Evolutionary conservation across 768 basidiomycete species (phyloP).

Genomic region (Trametes villosa): DNA sequence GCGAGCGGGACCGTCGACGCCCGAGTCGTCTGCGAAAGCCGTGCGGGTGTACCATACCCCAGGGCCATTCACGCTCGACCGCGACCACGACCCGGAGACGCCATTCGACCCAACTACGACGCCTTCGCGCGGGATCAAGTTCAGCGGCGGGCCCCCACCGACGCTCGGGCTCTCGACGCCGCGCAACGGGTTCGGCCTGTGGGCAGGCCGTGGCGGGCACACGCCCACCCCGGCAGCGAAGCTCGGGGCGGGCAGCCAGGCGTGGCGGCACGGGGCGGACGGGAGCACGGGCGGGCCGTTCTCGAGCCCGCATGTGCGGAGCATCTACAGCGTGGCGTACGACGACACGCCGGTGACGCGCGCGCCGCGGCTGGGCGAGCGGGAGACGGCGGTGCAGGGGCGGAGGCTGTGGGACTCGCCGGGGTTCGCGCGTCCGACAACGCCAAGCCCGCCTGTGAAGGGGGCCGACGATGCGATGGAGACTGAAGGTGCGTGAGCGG

Average conservation of each 20-base stretch:
- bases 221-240: conserved; percentile 16
- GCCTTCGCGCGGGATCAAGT: conserved; percentile 77
- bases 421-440: conserved; percentile 13
- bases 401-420: conserved; percentile 24
- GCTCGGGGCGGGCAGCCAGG: conserved; percentile 20
- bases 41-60: conserved; percentile 36
- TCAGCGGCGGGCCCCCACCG: conserved; percentile 39
- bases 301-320: conserved; percentile 25
- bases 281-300: conserved; percentile 21
- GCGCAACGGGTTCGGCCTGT: conserved; percentile 33
- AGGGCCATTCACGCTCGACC: conserved; percentile 19
- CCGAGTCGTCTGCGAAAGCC: conserved; percentile 41
- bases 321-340: conserved; percentile 32
- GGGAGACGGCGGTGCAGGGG: conserved; percentile 1
- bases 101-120: conserved; percentile 82
- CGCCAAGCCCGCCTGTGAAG: conserved; percentile 7
- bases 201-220: conserved; percentile 8
- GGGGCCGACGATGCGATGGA: conserved; percentile 4
- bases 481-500: conserved; percentile 11
- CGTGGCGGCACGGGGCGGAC: conserved; percentile 17
- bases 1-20: conserved; percentile 58
- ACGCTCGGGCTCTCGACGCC: conserved; percentile 26
- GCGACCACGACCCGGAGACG: conserved; percentile 41
- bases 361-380: conserved; percentile 32
- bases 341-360: conserved; percentile 62